phyloP scores from a whole-genome alignment of 345 rosid genomes.

The Litchi chinensis region DNA sequence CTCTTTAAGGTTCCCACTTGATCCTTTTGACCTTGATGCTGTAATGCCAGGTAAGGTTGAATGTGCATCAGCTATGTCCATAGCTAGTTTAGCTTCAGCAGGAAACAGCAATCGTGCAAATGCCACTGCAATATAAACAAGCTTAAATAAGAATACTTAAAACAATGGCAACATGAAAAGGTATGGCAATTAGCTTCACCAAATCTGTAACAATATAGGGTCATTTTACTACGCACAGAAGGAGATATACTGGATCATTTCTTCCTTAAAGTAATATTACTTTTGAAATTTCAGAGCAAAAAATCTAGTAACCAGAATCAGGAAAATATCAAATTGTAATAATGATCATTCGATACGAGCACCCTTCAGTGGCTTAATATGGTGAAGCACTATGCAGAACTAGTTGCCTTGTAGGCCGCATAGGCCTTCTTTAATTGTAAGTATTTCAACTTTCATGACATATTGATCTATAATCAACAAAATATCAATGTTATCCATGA shows the following conservation, averaged over 20 bases:
- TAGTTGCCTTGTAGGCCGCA: neutral
- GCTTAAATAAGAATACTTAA: neutral
- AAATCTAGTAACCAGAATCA: too few relatives aligned
- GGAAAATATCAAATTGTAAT: neutral
- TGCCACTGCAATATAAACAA: slow-evolving; percentile 35
- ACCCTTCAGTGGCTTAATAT: neutral
- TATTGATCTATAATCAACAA: too few relatives aligned
- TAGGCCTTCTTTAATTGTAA: neutral
- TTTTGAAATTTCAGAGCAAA: neutral
- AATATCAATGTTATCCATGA: too few relatives aligned
- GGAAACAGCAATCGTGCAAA: slow-evolving; percentile 48
- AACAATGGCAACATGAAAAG: neutral
- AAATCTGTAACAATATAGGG: neutral
- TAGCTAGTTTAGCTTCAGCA: slow-evolving; percentile 48
- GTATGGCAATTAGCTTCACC: neutral
- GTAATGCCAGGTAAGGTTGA: slow-evolving; percentile 23
- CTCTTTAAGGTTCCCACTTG: slow-evolving; percentile 23
- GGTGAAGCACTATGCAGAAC: neutral
- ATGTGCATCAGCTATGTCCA: slow-evolving; percentile 45
- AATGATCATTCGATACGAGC: neutral
- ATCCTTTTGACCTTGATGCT: slow-evolving; percentile 25
- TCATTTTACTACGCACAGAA: too few relatives aligned
- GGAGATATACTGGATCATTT: neutral
- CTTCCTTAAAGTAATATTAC: neutral
- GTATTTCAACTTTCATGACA: too few relatives aligned